Base-by-base conservation (phyloP, 2,329 filamentous ascomycete species). In the Elsinoe batatas region DNA sequence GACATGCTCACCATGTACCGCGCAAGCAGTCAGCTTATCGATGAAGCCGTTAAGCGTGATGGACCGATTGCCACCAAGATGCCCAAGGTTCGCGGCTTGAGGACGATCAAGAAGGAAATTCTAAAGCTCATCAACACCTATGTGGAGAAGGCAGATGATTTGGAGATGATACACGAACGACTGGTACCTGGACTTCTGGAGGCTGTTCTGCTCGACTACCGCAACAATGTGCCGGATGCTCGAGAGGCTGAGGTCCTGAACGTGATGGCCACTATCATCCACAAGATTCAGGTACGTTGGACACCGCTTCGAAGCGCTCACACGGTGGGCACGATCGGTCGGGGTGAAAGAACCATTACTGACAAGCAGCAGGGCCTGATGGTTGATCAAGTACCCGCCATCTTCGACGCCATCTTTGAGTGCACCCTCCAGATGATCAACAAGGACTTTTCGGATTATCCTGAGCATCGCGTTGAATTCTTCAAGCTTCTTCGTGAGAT, bases 351-450 rank as follows among this genome's bases (percentile, higher is more conserved):
- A 37, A 56, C 67, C 65, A 59, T 68, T 61, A 56, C 65, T 68
- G 57, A 68, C 62, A 44, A 49, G 30, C 44, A 36, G 57, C 65
- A 94, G 88, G 82, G 82, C 62, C 78, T 97, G 67, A 98, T 98
- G 94, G 93, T 97, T 69, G 93, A 97, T 68, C 93, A 97, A 72
- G 89, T 98, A 42, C 90, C 93, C 8, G 85, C 85, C 49, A 97
- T 98, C 67, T 95, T 98, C 88, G 91, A 97, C 71, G 94, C 91
- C 63, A 89, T 98, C 22, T 98, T 98, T 65, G 91, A 97, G 72
- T 97, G 91, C 76, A 98, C 93, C 2, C 78, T 98, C 56, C 90
- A 95, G 66, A 98, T 98, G 93, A 98, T 98, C 75, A 98, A 97
- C 81, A 98, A 98, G 75, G 93, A 98, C 72, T 98, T 98, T 72